Evolutionary conservation across 345 rosid species (phyloP), one percentile per base, ranked within the genome.

Genomic region (Limnanthes douglasii): DNA sequence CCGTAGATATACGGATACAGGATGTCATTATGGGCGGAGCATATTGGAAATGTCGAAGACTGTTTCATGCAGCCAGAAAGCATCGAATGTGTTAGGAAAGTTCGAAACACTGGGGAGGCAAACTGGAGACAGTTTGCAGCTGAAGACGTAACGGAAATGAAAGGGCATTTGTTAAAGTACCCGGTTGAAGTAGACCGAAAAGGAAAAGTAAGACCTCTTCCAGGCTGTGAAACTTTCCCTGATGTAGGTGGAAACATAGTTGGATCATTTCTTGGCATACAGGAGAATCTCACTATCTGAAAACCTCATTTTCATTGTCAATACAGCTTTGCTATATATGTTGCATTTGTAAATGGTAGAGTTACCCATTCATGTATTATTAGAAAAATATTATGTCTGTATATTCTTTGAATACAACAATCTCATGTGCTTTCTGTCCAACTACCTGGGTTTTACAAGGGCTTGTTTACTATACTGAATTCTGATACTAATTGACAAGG

Each of bases 1-100:
- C 39, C 18, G 20, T 48, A 88, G 97, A 61, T 88, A 14, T 61
- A 79, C 19, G 97, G 95, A 31, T 88, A 88, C 46, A 68, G 97
- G 54, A 75, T 88, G 95, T 83, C 95, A 0, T 74, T 88, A 15
- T 88, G 97, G 97, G 93, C 93, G 13, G 97, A 88, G 46, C 97
- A 88, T 54, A 46, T 62, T 3, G 97, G 80, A 44, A 22, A 28
- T 4, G 34, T 76, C 0, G 93, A 83, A 34, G 81, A 72, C 33
- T 59, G 73, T 38, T 88, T 76, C 53, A 45, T 43, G 3, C 45
- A 36, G 16, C 90, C 95, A 2, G 93, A 73, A 54, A 73, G 74
- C 45, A 31, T 88, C n/a, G 93, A 79, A 12, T 88, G 97, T 36
- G 97, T 79, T 18, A 67, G 69, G 14, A 71, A 65, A 41, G 65